Base-by-base conservation (phyloP, 768 basidiomycete species). In the Termitomyces eurrhizus region DNA sequence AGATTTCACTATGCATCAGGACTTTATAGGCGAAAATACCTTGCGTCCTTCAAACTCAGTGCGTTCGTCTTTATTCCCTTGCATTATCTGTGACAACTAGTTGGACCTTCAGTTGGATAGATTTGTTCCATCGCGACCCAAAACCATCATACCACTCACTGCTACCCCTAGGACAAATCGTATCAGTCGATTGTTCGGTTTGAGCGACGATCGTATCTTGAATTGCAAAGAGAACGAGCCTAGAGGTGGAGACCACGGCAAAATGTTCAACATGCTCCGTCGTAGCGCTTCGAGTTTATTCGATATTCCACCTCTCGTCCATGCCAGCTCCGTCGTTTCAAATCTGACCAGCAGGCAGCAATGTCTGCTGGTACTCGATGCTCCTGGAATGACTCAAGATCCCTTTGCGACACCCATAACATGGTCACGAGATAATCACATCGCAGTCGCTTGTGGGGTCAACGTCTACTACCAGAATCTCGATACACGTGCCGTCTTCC, bases 121-220 rank as follows among this genome's bases (percentile, higher is more conserved):
- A 49, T 89, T 88, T 67, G 78, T 88, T 41, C 73, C 87, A 1
- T 72, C 75, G 6, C 79, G 83, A 16, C 81, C 83, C 7, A 80
- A 82, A 48, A 70, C 70, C 7, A 70, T 77, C 11, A 66, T 86
- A 8, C 86, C 87, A 4, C 79, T 89, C 50, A 80, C 84, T 57
- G 79, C 75, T 39, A 88, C 86, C 1, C 87, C 87, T 13, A 83
- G 87, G 18, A 86, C 87, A n/a, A 82, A 80, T 57, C 81, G 87
- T 24, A 85, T 88, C 49, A 83, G 85, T 64, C 81, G 82, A 63
- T 74, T 82, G 29, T 85, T 88, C 48, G 87, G 87, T 8, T 77
- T 88, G 41, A 64, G 80, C 8, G 82, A 83, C 64, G 83, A 83
- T 60, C 78, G 80, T 21, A 68, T 88, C 35, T 73, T 88, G 57